phyloP scores from a whole-genome alignment of 1,284 basidiomycete species.

The Cutaneotrichosporon cavernicola region DNA sequence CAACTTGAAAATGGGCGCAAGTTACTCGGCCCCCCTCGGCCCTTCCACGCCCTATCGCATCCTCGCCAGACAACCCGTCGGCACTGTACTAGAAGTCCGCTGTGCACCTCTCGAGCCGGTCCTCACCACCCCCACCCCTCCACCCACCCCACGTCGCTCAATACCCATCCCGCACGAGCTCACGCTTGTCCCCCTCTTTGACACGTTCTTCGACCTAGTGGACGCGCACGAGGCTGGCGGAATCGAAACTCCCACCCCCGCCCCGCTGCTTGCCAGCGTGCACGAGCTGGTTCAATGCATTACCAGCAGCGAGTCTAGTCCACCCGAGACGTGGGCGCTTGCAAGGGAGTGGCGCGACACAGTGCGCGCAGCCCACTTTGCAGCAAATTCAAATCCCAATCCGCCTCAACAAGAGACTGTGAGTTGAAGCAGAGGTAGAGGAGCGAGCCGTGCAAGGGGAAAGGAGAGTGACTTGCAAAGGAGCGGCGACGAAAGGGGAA shows the following conservation, averaged over 20 bases:
- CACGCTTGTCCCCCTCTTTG: constrained; percentile 6
- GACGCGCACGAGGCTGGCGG: constrained; percentile 6
- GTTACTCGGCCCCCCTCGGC: neutral
- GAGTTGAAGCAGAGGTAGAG: neutral
- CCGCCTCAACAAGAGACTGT: neutral
- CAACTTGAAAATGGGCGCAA: neutral
- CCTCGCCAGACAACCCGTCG: neutral
- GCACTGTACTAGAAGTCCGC: neutral
- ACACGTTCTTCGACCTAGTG: constrained; percentile 13
- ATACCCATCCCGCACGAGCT: constrained; percentile 3
- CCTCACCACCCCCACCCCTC: neutral
- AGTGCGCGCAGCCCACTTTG: constrained; percentile 6
- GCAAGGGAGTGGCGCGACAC: constrained; percentile 11
- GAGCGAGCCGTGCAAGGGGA: too few relatives aligned
- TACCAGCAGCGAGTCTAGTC: neutral
- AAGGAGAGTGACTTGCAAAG: neutral
- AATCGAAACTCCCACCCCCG: constrained; percentile 1
- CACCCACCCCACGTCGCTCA: neutral
- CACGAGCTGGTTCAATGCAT: constrained; percentile 13
- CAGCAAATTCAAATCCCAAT: neutral
- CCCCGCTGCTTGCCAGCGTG: neutral
- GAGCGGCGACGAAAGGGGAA: neutral
- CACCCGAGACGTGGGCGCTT: neutral
- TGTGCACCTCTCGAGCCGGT: neutral
- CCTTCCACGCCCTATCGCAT: neutral